Evolutionary conservation across 192 early-diverging fungal species (phyloP).

Genomic region (Podochytrium sp.): DNA sequence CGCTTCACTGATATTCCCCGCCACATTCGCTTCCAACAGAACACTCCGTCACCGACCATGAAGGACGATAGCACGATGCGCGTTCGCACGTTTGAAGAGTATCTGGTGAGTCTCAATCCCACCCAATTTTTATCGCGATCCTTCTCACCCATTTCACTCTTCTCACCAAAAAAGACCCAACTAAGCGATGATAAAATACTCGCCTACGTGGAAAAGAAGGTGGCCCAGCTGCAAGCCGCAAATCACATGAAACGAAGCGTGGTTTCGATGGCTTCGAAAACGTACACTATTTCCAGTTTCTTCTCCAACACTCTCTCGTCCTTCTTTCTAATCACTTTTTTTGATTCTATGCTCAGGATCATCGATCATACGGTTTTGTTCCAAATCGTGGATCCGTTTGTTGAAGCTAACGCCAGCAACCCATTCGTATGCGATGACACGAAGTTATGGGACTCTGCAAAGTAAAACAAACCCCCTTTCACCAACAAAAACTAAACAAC

Average conservation of each 20-base stretch:
- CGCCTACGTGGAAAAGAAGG: conserved; percentile 36
- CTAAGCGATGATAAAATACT: conserved; percentile 29
- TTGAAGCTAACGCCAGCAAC: conserved; percentile 29
- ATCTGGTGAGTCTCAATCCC: neutral
- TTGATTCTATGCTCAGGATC: no score
- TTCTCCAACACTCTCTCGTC: conserved; percentile 2
- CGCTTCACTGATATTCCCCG: neutral
- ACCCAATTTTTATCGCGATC: neutral
- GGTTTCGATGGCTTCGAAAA: conserved; percentile 38
- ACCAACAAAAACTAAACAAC: no score
- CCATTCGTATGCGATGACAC: conserved; percentile 43
- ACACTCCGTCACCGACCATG: conserved; percentile 17
- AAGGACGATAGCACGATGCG: conserved; percentile 20
- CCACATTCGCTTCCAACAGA: conserved; percentile 10
- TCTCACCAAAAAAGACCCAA: neutral
- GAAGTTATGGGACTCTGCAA: conserved; percentile 29
- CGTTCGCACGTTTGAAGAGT: conserved; percentile 28
- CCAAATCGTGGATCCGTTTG: conserved; percentile 40
- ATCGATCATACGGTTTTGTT: conserved; percentile 9
- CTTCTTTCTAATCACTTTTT: conserved; percentile 7
- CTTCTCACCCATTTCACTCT: neutral
- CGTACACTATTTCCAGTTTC: no score
- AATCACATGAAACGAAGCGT: conserved; percentile 39
- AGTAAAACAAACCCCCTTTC: neutral
- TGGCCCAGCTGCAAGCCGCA: conserved; percentile 27